Percentiles rank a stretch among this genome's conserved stretches.
Evolutionary conservation across 176 grass and related monocot genomes (phyloP).

Genomic region (Aegilops speltoides): DNA sequence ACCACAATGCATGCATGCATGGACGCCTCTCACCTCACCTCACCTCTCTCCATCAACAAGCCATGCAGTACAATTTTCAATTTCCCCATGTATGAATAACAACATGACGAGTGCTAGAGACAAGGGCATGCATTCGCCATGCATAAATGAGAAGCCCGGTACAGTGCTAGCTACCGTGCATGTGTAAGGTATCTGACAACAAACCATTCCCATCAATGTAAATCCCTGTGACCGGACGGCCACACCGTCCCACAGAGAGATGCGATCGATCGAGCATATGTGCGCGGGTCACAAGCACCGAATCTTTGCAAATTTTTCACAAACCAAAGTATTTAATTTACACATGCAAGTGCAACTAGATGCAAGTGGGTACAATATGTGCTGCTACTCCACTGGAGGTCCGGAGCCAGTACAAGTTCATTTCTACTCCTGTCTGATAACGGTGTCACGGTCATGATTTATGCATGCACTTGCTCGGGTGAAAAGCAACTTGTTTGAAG

Average conservation of each 20-base stretch:
- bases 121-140: conserved; percentile 39
- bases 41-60: conserved; percentile 24
- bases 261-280: background rate
- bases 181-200: conserved; percentile 39
- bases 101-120: conserved; percentile 51
- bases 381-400: background rate
- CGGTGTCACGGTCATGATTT: background rate
- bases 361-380: background rate
- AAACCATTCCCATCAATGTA: conserved; percentile 52
- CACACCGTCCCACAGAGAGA: background rate
- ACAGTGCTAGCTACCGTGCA: conserved; percentile 43
- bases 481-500: too few species aligned
- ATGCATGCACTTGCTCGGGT: background rate
- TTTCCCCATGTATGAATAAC: conserved; percentile 25
- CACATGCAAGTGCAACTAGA: background rate
- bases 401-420: background rate
- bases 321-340: background rate
- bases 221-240: conserved; percentile 20
- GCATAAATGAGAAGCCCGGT: conserved; percentile 39
- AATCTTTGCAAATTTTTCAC: background rate
- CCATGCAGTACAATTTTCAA: conserved; percentile 8
- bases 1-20: background rate
- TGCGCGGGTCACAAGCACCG: background rate
- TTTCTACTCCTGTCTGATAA: background rate
- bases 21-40: background rate